Conservation (phyloP, 164 flowering plant genomes). For the Chloranthus sessilifolius region DNA sequence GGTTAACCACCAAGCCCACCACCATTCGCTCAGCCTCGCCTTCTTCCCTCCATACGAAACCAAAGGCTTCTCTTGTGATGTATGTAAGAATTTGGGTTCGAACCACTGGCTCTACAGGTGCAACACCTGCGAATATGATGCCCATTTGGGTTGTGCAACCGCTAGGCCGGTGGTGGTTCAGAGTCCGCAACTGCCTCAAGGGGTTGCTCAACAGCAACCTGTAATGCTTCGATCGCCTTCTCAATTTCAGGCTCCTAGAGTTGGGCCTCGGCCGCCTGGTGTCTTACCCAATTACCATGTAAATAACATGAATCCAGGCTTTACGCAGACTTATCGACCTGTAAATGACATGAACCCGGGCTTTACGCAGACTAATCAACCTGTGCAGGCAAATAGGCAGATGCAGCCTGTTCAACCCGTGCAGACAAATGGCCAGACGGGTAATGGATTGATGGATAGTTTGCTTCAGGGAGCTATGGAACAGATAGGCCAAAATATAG, state of each 20-base stretch:
- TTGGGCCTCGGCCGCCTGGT: not conserved
- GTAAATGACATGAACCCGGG: not conserved
- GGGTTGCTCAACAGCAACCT: not conserved
- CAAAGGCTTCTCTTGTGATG: slow-evolving; percentile 30
- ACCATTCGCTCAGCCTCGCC: slow-evolving; percentile 26
- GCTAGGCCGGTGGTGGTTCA: slow-evolving; percentile 5
- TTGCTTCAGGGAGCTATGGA: slow-evolving; percentile 1
- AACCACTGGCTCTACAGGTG: slow-evolving; percentile 39
- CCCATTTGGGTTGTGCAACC: slow-evolving; percentile 31
- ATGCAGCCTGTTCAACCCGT: not conserved
- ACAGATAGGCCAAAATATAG: slow-evolving; percentile 9
- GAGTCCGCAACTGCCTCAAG: not conserved
- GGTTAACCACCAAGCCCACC: slow-evolving; percentile 24
- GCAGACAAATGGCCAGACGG: not conserved
- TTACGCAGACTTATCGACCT: not conserved
- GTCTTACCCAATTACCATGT: not conserved
- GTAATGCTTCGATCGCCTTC: no score
- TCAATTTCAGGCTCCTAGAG: slow-evolving; percentile 2
- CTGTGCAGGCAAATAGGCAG: not conserved
- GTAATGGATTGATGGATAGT: slow-evolving; percentile 7
- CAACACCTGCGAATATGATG: slow-evolving; percentile 32
- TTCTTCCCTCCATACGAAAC: slow-evolving; percentile 27
- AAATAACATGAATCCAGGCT: not conserved
- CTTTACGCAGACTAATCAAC: not conserved
- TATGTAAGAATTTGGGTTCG: slow-evolving; percentile 20